phyloP scores from a whole-genome alignment of 2,329 filamentous ascomycete species.

The Epichloe hybrida region DNA sequence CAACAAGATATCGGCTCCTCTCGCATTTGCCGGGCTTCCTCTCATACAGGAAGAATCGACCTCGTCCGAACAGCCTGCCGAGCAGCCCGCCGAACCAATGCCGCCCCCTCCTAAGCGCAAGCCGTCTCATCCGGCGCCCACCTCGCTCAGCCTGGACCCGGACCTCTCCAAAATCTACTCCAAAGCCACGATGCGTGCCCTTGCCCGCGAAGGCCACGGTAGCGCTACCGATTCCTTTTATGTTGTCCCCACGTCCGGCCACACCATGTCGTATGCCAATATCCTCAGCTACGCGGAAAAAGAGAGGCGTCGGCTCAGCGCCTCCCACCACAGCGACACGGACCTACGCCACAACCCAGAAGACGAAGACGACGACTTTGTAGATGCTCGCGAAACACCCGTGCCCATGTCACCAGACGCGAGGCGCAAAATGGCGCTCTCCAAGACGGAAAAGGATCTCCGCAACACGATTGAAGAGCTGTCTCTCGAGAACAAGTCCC shows the following conservation, averaged over 20 bases:
- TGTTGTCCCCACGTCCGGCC: constrained; percentile 81
- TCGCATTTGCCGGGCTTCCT: constrained; percentile 87
- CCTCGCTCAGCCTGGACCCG: constrained; percentile 36
- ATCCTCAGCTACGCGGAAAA: constrained; percentile 63
- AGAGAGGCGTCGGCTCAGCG: constrained; percentile 46
- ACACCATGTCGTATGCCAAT: constrained; percentile 84
- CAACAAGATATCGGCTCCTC: constrained; percentile 73
- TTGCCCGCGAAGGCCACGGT: constrained; percentile 54
- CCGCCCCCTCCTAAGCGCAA: constrained; percentile 21
- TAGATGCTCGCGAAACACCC: constrained; percentile 65
- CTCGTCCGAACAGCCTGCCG: constrained; percentile 7
- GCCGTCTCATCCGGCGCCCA: constrained; percentile 12
- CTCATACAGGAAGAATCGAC: constrained; percentile 43
- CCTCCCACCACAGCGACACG: constrained; percentile 35
- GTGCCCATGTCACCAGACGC: constrained; percentile 28
- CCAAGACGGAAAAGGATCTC: constrained; percentile 29
- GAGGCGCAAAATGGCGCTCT: constrained; percentile 27
- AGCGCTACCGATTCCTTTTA: constrained; percentile 68
- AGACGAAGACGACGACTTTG: constrained; percentile 74
- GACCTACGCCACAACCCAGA: constrained; percentile 24
- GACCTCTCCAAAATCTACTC: constrained; percentile 79
- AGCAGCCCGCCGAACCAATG: constrained; percentile 22
- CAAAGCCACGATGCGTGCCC: constrained; percentile 65
- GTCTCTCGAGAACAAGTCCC: constrained; percentile 71
- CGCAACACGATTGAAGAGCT: constrained; percentile 75